Base-by-base conservation (phyloP, 1,284 basidiomycete genomes). In the Apiotrichum brassicae region DNA sequence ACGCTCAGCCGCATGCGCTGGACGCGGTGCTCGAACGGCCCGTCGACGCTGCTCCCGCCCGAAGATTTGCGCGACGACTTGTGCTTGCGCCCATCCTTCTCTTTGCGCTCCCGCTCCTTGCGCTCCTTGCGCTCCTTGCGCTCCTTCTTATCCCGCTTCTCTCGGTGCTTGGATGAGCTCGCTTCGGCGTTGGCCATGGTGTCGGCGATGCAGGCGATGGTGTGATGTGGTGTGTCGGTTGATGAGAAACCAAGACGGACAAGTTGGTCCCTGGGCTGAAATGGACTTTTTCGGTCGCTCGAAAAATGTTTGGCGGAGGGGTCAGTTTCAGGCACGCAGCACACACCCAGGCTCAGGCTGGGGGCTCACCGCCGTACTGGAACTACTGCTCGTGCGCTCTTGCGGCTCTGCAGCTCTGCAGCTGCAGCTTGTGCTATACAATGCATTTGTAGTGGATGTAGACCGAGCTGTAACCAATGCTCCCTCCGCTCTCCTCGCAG, bases 1-100 rank as follows among this genome's bases (percentile, higher is more conserved):
- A 95, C 78, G n/a, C 87, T 84, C 32, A 94, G 74, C 19, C 79
- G 75, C 59, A 92, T 78, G 16, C 81, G 79, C 16, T 86, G 81
- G 20, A 76, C 77, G 55, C 87, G 76, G 43, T 82, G 74, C 56
- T 80, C 77, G 66, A 92, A 93, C n/a, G 72, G 69, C 62, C 86
- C 82, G 28, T 51, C 54, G 33, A 38, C 50, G 8, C 13, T 18
- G 47, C 22, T 22, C 20, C 13, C 41, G 6, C 24, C 26, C 19
- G 32, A n/a, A 25, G 25, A 20, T 45, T 43, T 51, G 43, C 33
- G 19, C 6, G 36, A 35, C 16, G 9, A 18, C 34, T 49, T 43
- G 39, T 42, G 43, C 48, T 52, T 58, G 38, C 33, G 33, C 16
- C 52, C 38, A 43, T 52, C 47, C 46, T 52, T 48, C n/a, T 46